Base-by-base conservation (phyloP, 2,329 filamentous ascomycete genomes). In the Penicillium sp. region DNA sequence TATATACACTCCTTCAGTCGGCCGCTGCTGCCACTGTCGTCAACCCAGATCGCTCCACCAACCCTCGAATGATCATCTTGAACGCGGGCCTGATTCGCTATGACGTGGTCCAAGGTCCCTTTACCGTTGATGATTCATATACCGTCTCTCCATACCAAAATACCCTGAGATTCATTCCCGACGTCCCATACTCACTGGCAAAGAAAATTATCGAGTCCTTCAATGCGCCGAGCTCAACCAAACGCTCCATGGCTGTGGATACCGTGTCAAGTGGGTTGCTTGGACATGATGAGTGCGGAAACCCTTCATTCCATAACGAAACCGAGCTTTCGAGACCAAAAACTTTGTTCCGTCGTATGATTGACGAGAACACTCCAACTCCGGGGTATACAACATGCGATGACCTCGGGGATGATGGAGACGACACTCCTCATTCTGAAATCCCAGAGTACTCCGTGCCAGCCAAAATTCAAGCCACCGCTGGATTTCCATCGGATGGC, bases 1-100 rank as follows among this genome's bases (percentile, higher is more conserved):
- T 87, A 63, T 87, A 81, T 21, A 51, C 49, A 67, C 75, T 75
- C 18, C 72, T 86, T 8, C 70, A 77, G 8, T 78, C 75, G 0
- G 83, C 83, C 3, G 70, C 85, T 8, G 72, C 80, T 5, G 75
- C 75, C 0, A 72, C 78, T 1, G 80, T 87, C 2, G 72, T 85
- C 31, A 85, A 82, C 59, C 62, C 79, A 40, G 75, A 76, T 14
- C 77, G 82, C n/a, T 72, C 75, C 38, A 71, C 79, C 51, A 77
- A 72, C 24, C 73, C 84, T 1, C 79, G 85, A 29, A 73, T 86
- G 43, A 79, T 87, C 55, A 77, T 86, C 57, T 78, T 80, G 56
- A 88, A 87, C 69, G 86, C 83, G 0, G 85, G 84, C 24, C 77
- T 76, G 31, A 77, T 87, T 22, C 81, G 85, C 2, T 87, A 86